Base-by-base conservation (phyloP, 2,329 filamentous ascomycete species). In the Fusarium aywerte region DNA sequence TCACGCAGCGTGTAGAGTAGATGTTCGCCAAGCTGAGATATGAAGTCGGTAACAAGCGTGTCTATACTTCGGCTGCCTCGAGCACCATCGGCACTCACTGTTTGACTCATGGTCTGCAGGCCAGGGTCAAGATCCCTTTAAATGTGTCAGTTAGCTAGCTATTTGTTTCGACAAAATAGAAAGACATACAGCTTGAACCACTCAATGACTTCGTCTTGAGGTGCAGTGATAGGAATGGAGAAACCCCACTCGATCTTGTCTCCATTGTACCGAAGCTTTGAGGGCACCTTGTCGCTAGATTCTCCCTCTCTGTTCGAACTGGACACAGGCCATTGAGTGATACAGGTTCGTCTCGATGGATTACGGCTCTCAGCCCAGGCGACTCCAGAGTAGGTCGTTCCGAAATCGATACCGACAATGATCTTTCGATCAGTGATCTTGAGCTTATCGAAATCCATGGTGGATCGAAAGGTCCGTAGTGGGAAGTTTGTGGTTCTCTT, bases 351-450 rank as follows among this genome's bases (percentile, higher is more conserved):
- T 39, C 76, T 74, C 31, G 80, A 77, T 4, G 77, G 74, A 4
- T 75, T 74, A 47, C 79, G 74, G 3, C 79, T 80, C 63, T 81
- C 77, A 21, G 80, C 80, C 80, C 82, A 85, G 12, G 82, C 82
- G 7, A 85, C 77, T 38, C 83, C 83, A 4, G 83, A 84, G 67
- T 82, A 85, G 0, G 83, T 86, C 16, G 84, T 86, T 12, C 84
- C 84, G 59, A 86, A 85, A 66, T 85, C 84, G 57, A 85, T 81
- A 21, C 81, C 82, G 51, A 84, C 77, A 32, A 84, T 80, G 69
- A 84, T 78, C 67, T 78, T 81, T 53, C 78, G 77, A 23, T 78
- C 76, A 25, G 65, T 70, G 27, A 73, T 74, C 39, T 71, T 72
- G 47, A 79, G 72, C 49, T 74, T 75, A 35, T 79, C 76, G 33